These are phyloP conservation scores for Geotrichum reessii DNA, from an alignment of 1,139 yeast genomes.

Conservation along the genomic window DNA sequence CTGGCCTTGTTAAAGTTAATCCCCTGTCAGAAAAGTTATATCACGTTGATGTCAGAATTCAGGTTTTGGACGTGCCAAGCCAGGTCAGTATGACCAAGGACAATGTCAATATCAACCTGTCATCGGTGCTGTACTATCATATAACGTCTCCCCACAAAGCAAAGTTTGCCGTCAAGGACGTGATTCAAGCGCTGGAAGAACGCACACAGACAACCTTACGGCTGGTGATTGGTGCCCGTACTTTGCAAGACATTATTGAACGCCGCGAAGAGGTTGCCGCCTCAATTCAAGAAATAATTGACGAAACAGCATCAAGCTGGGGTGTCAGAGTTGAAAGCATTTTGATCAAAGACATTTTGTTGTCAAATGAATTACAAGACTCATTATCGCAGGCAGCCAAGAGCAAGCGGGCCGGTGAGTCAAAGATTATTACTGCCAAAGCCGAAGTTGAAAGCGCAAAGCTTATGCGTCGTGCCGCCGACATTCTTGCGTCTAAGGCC, in stretches of 20 bases:
- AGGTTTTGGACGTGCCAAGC: constrained; percentile 60
- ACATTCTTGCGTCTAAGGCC: constrained; percentile 65
- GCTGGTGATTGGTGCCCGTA: constrained; percentile 65
- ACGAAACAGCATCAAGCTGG: constrained; percentile 64
- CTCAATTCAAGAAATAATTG: constrained; percentile 56
- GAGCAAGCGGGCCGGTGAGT: constrained; percentile 71
- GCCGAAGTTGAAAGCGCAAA: constrained; percentile 76
- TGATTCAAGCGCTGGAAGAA: constrained; percentile 57
- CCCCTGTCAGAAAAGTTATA: constrained; percentile 56
- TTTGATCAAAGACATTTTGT: constrained; percentile 59
- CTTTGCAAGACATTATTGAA: constrained; percentile 68
- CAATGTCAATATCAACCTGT: constrained; percentile 56
- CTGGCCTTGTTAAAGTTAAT: constrained; percentile 62
- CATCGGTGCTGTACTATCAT: constrained; percentile 65
- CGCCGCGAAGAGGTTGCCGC: constrained; percentile 69
- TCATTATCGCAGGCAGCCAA: constrained; percentile 72
- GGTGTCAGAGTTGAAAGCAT: constrained; percentile 68
- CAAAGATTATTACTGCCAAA: constrained; percentile 68
- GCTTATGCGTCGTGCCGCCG: constrained; percentile 75
- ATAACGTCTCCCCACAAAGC: constrained; percentile 68
- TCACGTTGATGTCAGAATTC: constrained; percentile 52
- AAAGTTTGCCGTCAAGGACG: constrained; percentile 51
- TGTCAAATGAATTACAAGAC: constrained; percentile 53
- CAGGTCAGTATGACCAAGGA: constrained; percentile 67
- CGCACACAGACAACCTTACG: constrained; percentile 71